Conservation (phyloP, 805 yeast species). For the Candida namnaoensis region DNA sequence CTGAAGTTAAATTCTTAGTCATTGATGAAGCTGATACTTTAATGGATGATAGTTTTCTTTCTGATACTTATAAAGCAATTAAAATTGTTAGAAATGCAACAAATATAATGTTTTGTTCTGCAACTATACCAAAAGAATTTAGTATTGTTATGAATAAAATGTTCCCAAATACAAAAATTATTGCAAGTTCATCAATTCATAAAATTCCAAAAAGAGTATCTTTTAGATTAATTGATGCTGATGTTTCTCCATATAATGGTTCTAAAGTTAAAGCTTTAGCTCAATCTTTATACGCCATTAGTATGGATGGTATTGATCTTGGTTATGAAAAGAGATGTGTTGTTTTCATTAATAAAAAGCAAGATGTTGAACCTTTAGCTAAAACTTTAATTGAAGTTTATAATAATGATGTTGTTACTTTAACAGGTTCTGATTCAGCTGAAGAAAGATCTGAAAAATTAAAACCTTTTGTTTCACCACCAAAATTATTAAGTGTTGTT, state of each 20-base stretch:
- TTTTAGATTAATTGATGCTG: constrained; percentile 68
- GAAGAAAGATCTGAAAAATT: constrained; percentile 53
- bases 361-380: constrained; percentile 51
- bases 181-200: constrained; percentile 78
- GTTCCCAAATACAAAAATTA: constrained; percentile 58
- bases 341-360: constrained; percentile 75
- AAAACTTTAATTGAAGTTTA: constrained; percentile 38
- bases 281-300: constrained; percentile 80
- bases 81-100: constrained; percentile 40
- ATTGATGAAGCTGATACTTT: constrained; percentile 94
- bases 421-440: constrained; percentile 58
- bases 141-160: constrained; percentile 47
- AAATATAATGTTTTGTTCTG: constrained; percentile 74
- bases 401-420: constrained; percentile 52
- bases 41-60: constrained; percentile 72
- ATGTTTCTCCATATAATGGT: constrained; percentile 72
- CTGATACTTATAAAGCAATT: constrained; percentile 52
- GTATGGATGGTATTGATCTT: constrained; percentile 72
- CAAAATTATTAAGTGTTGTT: constrained; percentile 31
- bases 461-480: constrained; percentile 55
- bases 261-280: constrained; percentile 79
- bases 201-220: constrained; percentile 72
- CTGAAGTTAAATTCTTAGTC: constrained; percentile 51
- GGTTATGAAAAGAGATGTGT: constrained; percentile 72
- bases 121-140: constrained; percentile 81